Evolutionary conservation across 2,329 filamentous ascomycete genomes (phyloP).

Genomic region (Penicillium sp.): DNA sequence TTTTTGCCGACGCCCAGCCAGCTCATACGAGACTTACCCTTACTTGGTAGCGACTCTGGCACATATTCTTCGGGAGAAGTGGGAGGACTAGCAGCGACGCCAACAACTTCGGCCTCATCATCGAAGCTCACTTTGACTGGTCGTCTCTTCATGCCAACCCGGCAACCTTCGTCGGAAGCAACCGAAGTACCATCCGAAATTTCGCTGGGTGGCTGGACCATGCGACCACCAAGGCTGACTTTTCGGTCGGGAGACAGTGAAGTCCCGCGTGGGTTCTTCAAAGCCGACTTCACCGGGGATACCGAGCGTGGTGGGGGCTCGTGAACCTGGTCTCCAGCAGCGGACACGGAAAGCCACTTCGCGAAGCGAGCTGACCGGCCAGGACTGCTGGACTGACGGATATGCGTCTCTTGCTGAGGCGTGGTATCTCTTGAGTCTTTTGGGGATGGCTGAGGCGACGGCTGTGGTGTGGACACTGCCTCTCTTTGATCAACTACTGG

Average conservation of each 20-base stretch:
- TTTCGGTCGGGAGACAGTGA: slow-evolving; percentile 39
- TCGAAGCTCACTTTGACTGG: slow-evolving; percentile 69
- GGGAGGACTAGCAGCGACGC: slow-evolving; percentile 45
- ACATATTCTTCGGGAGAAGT: slow-evolving; percentile 44
- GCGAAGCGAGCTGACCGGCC: slow-evolving; percentile 61
- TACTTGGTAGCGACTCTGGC: slow-evolving; percentile 40
- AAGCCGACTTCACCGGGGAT: slow-evolving; percentile 63
- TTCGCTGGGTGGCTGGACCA: slow-evolving; percentile 51
- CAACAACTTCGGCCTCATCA: slow-evolving; percentile 55
- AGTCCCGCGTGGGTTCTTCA: slow-evolving; percentile 58
- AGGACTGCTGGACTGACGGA: slow-evolving; percentile 49
- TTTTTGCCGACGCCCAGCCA: slow-evolving; percentile 43
- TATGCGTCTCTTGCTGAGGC: slow-evolving; percentile 22
- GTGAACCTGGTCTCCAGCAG: slow-evolving; percentile 53
- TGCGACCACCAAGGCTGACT: slow-evolving; percentile 22
- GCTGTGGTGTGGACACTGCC: slow-evolving; percentile 23
- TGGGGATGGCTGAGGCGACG: slow-evolving; percentile 23
- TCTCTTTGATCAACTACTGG: slow-evolving; percentile 18
- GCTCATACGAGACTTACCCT: slow-evolving; percentile 31
- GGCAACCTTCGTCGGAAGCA: slow-evolving; percentile 47
- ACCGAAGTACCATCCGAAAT: slow-evolving; percentile 59
- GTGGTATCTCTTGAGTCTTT: slow-evolving; percentile 18
- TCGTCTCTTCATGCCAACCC: slow-evolving; percentile 53
- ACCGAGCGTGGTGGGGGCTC: slow-evolving; percentile 61
- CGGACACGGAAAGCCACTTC: slow-evolving; percentile 51